Base-by-base conservation (phyloP, 768 basidiomycete species). In the Trametes gibbosa region DNA sequence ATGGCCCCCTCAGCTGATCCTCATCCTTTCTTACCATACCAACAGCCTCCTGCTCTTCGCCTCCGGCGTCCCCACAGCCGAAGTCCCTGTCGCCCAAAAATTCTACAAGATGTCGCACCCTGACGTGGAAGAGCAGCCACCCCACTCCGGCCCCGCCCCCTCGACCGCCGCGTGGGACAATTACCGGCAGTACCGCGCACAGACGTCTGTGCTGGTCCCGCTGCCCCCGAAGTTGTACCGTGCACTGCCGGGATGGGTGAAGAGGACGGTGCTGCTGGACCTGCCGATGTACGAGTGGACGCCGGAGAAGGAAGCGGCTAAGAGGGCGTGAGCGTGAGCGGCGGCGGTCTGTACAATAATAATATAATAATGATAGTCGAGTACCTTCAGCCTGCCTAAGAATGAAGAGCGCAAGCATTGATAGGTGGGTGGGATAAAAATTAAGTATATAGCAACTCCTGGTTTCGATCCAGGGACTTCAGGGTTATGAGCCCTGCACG, bases 21-120 rank as follows among this genome's bases (percentile, higher is more conserved):
- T n/a, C n/a, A n/a, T n/a, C n/a, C n/a, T n/a, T n/a, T n/a, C n/a
- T n/a, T n/a, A n/a, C n/a, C n/a, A n/a, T n/a, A n/a, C n/a, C n/a
- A n/a, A 17, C 51, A 84, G 84, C 27, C 65, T 86, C 2, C 75
- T 86, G 17, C 78, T 90, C 74, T 88, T 87, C 72, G 83, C 75
- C 5, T 85, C 85, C 12, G 88, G 87, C 9, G 66, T 90, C n/a
- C 87, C 86, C 0, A 83, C 84, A 0, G 85, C 84, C 5, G 86
- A 87, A 69, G 86, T 85, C 68, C 85, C 85, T 2, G 79, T 81
- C 40, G 85, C 85, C 0, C 80, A 81, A 66, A 77, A 76, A 61
- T 86, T 79, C 67, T 87, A 79, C 71, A 72, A 84, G 32, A 73
- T 84, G 68, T 75, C 80, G 12, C 69, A 83, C 62, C 63, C 63